Conservation (phyloP, 1,284 basidiomycete species). For the Papiliotrema nemorosa region DNA sequence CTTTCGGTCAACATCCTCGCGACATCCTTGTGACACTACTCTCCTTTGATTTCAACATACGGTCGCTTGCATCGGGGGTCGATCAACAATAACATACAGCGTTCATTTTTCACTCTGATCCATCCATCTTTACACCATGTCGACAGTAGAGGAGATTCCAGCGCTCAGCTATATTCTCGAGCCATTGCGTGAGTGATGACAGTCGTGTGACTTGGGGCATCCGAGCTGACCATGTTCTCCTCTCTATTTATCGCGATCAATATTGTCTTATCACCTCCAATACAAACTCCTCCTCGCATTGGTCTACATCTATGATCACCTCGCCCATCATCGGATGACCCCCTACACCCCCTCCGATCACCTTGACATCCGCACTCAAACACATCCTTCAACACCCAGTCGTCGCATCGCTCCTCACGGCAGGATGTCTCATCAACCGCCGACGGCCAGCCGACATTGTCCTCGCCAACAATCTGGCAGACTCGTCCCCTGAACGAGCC, state of each 20-base stretch:
- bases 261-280: background rate
- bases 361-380: background rate
- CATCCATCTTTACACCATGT: conserved; percentile 19
- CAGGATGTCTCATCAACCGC: conserved; percentile 30
- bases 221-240: background rate
- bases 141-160: conserved; percentile 34
- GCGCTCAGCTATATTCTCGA: conserved; percentile 36
- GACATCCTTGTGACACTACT: too few species aligned
- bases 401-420: conserved; percentile 32
- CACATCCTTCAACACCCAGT: conserved; percentile 11
- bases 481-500: background rate
- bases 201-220: background rate
- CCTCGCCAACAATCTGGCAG: conserved; percentile 12
- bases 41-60: too few species aligned
- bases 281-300: background rate
- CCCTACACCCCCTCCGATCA: background rate
- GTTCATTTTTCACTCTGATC: too few species aligned
- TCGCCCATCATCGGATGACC: too few species aligned
- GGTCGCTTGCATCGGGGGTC: too few species aligned
- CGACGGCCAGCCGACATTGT: conserved; percentile 23
- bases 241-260: background rate
- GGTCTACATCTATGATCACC: background rate
- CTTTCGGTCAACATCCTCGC: too few species aligned
- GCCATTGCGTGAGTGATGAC: conserved; percentile 27
- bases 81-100: too few species aligned